Base-by-base conservation (phyloP, 139 green algal genomes). In the Microglena sp. region DNA sequence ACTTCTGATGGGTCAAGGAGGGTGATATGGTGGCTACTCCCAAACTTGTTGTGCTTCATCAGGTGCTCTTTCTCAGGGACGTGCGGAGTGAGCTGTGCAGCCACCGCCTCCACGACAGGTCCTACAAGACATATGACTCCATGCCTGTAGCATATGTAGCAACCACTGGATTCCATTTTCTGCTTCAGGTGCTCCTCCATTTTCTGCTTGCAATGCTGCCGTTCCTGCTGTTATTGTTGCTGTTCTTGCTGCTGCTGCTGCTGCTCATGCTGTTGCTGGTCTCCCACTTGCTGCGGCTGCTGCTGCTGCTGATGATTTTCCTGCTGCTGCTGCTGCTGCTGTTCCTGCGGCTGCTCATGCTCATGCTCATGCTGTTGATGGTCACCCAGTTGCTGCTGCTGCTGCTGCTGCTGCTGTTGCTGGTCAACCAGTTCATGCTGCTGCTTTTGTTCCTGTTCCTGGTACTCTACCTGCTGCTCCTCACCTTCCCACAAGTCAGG, bases 401-500 rank as follows among this genome's bases (percentile, higher is more conserved):
- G 3, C 40, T 58, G 54, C 32, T 57, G 34, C 54, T 57, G 45
- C 4, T 71, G 55, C 6, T 71, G 34, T 26, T 43, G 18, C 7
- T 2, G 31, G 33, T 64, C 33, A n/a, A n/a, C 21, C 40, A 5
- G 5, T 46, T 21, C 21, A 27, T 46, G 31, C 21, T 5, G 31
- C 40, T 50, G 58, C 4, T 5, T 18, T 18, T 27, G 58, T 18
- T 24, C 33, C 30, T 50, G 40, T 32, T 62, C 5, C 45, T n/a
- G n/a, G n/a, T n/a, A n/a, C n/a, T n/a, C n/a, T n/a, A n/a, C n/a
- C n/a, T n/a, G n/a, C n/a, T n/a, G 26, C 40, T 62, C 62, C 0
- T 56, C 4, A n/a, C 35, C 18, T 0, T 3, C n/a, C 70, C 70
- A 76, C 35, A 76, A 57, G 53, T 76, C 70, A 0, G 63, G 63